These are phyloP conservation scores for Eruca vesicaria DNA, from an alignment of 441 rosid species.

Conservation along the genomic window DNA sequence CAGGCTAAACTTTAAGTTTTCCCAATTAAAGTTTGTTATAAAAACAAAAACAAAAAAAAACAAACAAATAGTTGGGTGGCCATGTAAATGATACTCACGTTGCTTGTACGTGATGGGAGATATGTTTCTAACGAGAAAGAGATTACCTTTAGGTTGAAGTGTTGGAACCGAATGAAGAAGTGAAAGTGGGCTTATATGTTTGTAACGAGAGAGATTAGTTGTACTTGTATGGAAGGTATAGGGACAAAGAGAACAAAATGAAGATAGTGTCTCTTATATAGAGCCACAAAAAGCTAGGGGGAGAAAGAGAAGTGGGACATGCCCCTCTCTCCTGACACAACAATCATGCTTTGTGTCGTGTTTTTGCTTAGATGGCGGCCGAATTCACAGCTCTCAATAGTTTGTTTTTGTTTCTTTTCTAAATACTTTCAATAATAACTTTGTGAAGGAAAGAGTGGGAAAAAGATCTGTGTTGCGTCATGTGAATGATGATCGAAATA, in stretches of 20 bases:
- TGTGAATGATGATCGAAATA: constrained; percentile 49
- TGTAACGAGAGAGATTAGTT: constrained; percentile 6
- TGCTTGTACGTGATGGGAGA: constrained; percentile 32
- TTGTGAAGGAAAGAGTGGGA: constrained; percentile 9
- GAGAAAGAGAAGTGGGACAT: constrained; percentile 29
- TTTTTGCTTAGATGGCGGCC: not conserved
- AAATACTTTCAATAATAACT: not conserved
- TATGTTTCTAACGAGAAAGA: not conserved
- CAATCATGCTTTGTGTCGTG: not conserved
- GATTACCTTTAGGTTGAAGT: constrained; percentile 33
- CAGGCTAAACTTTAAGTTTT: constrained; percentile 35
- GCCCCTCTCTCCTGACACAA: constrained; percentile 64
- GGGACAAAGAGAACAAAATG: constrained; percentile 49
- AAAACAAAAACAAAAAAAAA: not conserved
- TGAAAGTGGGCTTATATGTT: constrained; percentile 41
- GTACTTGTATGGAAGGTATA: constrained; percentile 26
- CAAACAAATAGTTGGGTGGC: constrained; percentile 7
- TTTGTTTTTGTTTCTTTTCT: not conserved
- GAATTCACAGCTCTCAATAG: not conserved
- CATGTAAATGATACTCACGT: constrained; percentile 31
- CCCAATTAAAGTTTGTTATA: not conserved
- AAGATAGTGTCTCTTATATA: constrained; percentile 49
- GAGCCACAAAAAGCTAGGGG: constrained; percentile 34
- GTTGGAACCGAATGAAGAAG: constrained; percentile 25
- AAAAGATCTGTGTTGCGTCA: constrained; percentile 48